Evolutionary conservation across 495 filamentous ascomycete genomes (phyloP).

Genomic region (Collariella sp.): DNA sequence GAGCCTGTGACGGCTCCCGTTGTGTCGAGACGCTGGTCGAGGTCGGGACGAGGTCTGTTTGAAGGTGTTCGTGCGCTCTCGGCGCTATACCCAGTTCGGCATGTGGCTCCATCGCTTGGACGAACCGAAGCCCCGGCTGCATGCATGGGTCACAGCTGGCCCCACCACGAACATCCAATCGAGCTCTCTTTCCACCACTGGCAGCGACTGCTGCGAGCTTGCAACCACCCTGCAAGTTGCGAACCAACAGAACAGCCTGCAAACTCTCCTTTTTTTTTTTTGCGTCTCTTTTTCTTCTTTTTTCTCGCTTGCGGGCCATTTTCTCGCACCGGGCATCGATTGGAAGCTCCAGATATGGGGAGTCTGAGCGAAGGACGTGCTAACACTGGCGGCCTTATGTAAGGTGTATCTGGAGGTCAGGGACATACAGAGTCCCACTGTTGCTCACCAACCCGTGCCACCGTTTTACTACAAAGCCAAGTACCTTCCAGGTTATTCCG

Average conservation of each 20-base stretch:
- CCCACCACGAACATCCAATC: background rate
- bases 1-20: background rate
- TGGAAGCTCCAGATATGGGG: too few species aligned
- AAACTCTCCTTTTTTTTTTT: slow-evolving; percentile 1
- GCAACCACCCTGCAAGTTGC: background rate
- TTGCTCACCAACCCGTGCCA: too few species aligned
- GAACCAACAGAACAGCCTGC: background rate
- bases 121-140: slow-evolving; percentile 2
- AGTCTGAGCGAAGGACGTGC: too few species aligned
- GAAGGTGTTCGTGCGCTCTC: background rate
- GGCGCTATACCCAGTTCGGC: slow-evolving; percentile 2
- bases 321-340: background rate
- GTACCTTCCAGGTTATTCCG: too few species aligned
- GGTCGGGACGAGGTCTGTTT: background rate
- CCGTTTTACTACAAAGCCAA: too few species aligned
- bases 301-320: background rate
- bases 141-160: background rate
- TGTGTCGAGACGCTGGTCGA: background rate
- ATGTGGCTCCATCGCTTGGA: background rate
- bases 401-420: too few species aligned
- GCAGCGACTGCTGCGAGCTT: background rate
- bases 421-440: too few species aligned
- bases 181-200: background rate
- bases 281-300: slow-evolving; percentile 3
- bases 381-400: too few species aligned